A percentile compares a stretch with the other conserved stretches of the same genome.
Conservation (phyloP, 164 flowering plant genomes). For the Houttuynia cordata region DNA sequence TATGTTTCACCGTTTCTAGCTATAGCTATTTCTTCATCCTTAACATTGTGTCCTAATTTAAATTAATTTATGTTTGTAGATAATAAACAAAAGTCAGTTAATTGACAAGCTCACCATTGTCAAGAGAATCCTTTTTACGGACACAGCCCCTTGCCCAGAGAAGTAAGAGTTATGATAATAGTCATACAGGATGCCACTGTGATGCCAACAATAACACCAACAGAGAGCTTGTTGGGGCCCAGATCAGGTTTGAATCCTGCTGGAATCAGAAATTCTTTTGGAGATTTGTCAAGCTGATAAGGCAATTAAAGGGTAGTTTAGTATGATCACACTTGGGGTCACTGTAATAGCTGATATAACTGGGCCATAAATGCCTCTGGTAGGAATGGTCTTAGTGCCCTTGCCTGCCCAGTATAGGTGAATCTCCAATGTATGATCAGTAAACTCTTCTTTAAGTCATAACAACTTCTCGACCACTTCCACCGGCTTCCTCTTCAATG, state of each 20-base stretch:
- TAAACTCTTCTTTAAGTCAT: constrained; percentile 21
- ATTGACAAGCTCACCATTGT: background rate
- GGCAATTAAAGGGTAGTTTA: background rate
- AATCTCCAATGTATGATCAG: constrained; percentile 21
- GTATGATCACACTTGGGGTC: constrained; percentile 16
- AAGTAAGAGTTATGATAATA: background rate
- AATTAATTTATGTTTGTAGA: no score
- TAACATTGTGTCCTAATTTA: no score
- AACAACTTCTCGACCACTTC: constrained; percentile 20
- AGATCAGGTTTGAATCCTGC: background rate
- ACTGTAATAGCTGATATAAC: constrained; percentile 43
- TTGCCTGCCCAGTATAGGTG: constrained; percentile 40
- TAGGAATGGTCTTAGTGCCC: constrained; percentile 32
- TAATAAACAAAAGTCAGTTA: no score
- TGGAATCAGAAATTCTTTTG: background rate
- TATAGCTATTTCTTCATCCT: background rate
- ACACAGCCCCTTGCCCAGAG: background rate
- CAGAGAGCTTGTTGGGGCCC: background rate
- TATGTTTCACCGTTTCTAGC: constrained; percentile 29
- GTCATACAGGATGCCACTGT: background rate
- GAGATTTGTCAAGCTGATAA: background rate
- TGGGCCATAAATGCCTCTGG: constrained; percentile 35
- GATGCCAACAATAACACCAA: background rate
- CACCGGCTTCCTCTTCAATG: constrained; percentile 40
- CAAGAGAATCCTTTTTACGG: background rate